phyloP scores from a whole-genome alignment of 1,139 yeast species.

The Kodamaea sp. region DNA sequence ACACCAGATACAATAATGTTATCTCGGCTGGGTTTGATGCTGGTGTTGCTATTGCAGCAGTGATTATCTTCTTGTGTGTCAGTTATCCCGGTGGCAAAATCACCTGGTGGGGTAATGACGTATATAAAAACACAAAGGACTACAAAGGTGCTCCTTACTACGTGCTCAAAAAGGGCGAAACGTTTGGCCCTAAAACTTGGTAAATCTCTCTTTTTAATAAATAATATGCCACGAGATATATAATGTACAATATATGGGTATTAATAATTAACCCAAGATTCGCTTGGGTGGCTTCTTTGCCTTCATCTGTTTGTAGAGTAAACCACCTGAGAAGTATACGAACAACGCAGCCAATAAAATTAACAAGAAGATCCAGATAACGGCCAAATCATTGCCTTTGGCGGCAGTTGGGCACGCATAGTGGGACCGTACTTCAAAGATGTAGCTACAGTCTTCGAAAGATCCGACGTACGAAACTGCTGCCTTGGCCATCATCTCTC shows the following conservation, averaged over 20 bases:
- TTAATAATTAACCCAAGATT: neutral
- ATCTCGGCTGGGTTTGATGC: slow-evolving; percentile 25
- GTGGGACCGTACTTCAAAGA: slow-evolving; percentile 82
- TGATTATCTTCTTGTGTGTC: slow-evolving; percentile 24
- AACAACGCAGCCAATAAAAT: slow-evolving; percentile 54
- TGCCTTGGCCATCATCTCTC: slow-evolving; percentile 69
- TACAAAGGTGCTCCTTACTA: slow-evolving; percentile 26
- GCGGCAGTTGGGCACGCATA: slow-evolving; percentile 88
- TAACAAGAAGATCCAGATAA: slow-evolving; percentile 59
- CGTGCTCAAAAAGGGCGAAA: slow-evolving; percentile 30
- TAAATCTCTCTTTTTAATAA: too few relatives aligned
- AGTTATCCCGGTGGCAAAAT: slow-evolving; percentile 27
- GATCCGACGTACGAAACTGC: slow-evolving; percentile 71
- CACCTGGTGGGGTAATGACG: slow-evolving; percentile 44
- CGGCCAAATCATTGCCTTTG: slow-evolving; percentile 54
- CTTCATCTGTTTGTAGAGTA: slow-evolving; percentile 39
- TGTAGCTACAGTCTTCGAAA: slow-evolving; percentile 74
- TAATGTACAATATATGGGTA: too few relatives aligned
- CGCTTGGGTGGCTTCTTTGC: slow-evolving; percentile 3
- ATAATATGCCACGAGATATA: too few relatives aligned
- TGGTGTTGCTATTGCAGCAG: slow-evolving; percentile 24
- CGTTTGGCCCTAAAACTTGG: slow-evolving; percentile 44
- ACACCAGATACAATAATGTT: slow-evolving; percentile 24
- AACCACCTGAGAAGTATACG: slow-evolving; percentile 58
- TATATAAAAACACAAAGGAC: slow-evolving; percentile 24